Conservation (phyloP, 306 rosid genomes). For the Castanospermum australe region DNA sequence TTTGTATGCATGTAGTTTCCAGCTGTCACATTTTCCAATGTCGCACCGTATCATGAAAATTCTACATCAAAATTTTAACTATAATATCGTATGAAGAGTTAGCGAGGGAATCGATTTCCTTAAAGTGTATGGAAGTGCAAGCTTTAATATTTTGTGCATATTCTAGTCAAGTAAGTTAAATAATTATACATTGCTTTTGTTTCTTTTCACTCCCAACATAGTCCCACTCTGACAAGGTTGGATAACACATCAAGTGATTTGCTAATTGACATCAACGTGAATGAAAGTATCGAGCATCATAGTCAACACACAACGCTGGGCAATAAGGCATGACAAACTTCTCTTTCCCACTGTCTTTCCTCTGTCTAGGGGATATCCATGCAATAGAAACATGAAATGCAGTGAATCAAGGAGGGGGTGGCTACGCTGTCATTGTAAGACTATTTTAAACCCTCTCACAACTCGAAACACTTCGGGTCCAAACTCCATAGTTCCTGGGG, state of each 20-base stretch:
- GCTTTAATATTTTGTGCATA: not conserved
- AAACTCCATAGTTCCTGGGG: not conserved
- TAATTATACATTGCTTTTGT: too few species aligned
- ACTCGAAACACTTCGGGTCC: not conserved
- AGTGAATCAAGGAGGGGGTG: constrained; percentile 24
- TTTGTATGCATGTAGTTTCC: constrained; percentile 25
- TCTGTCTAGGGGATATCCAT: too few species aligned
- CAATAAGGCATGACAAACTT: not conserved
- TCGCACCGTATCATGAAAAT: constrained; percentile 17
- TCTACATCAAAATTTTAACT: not conserved
- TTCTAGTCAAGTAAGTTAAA: not conserved
- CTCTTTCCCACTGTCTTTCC: too few species aligned
- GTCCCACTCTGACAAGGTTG: not conserved
- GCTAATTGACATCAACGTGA: not conserved
- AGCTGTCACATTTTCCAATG: constrained; percentile 16
- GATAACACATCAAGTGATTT: not conserved
- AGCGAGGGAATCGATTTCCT: constrained; percentile 18
- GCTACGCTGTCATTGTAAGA: too few species aligned
- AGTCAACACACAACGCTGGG: constrained; percentile 14
- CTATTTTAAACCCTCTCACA: too few species aligned
- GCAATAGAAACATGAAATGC: constrained; percentile 16
- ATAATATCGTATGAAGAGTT: constrained; percentile 11
- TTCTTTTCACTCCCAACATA: not conserved
- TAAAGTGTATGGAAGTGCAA: constrained; percentile 18
- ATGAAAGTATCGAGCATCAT: not conserved